These are phyloP conservation scores for Penicillium waksmanii DNA, from an alignment of 495 filamentous ascomycete species.

Conservation along the genomic window DNA sequence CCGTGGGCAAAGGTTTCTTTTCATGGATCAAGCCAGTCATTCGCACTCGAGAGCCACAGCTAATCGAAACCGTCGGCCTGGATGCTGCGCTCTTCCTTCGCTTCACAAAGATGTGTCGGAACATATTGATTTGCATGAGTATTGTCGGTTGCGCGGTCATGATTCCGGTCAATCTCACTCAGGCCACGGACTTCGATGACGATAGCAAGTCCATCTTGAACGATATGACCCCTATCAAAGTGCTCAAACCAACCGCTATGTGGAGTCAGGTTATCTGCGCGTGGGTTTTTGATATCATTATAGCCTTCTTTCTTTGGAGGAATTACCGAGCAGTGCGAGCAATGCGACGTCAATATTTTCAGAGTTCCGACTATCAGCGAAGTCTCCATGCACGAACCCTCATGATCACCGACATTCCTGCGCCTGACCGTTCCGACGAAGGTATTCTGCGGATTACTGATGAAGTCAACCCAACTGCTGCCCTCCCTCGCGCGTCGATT, in stretches of 20 bases:
- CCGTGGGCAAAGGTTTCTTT: slow-evolving; percentile 80
- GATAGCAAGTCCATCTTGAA: slow-evolving; percentile 45
- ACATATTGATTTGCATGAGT: slow-evolving; percentile 77
- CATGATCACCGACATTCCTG: slow-evolving; percentile 89
- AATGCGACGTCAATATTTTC: slow-evolving; percentile 78
- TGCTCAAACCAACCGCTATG: slow-evolving; percentile 42
- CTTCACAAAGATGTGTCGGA: slow-evolving; percentile 88
- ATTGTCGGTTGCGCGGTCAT: slow-evolving; percentile 77
- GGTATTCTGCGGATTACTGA: slow-evolving; percentile 83
- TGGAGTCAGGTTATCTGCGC: slow-evolving; percentile 86
- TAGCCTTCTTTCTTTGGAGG: slow-evolving; percentile 83
- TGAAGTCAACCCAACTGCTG: slow-evolving; percentile 70
- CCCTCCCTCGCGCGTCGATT: slow-evolving; percentile 77
- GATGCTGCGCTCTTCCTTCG: slow-evolving; percentile 91
- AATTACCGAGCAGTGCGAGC: slow-evolving; percentile 77
- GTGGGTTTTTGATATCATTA: slow-evolving; percentile 74
- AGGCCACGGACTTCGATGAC: slow-evolving; percentile 41
- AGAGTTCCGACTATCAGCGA: slow-evolving; percentile 84
- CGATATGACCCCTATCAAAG: slow-evolving; percentile 57
- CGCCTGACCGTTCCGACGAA: slow-evolving; percentile 73
- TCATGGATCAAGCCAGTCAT: slow-evolving; percentile 83
- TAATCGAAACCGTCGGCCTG: slow-evolving; percentile 80
- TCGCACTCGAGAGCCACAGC: slow-evolving; percentile 70
- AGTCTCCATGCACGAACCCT: slow-evolving; percentile 89
- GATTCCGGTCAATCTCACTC: slow-evolving; percentile 78